Conservation (phyloP, 192 early-diverging fungal species). For the Coemansia sp. region DNA sequence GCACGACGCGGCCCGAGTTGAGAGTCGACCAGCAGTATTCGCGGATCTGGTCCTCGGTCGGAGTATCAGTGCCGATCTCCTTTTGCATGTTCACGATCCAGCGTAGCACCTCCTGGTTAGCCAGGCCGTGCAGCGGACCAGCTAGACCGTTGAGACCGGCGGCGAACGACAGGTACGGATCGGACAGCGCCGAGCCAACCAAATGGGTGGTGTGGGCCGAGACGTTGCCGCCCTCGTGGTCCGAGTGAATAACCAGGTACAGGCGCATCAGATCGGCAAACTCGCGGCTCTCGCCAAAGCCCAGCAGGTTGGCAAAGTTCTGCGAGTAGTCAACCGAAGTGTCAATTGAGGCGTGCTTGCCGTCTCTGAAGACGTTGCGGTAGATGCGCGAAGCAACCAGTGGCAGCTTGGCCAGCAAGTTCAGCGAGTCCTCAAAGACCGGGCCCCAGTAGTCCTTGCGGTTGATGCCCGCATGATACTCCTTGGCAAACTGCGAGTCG, state of each 20-base stretch:
- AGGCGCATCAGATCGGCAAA: slow-evolving; percentile 98
- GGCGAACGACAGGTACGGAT: slow-evolving; percentile 97
- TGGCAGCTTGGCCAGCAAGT: slow-evolving; percentile 98
- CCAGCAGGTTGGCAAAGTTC: slow-evolving; percentile 93
- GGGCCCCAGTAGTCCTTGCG: slow-evolving; percentile 97
- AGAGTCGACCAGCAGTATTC: slow-evolving; percentile 96
- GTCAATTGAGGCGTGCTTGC: slow-evolving; percentile 86
- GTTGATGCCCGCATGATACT: slow-evolving; percentile 87
- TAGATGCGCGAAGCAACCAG: slow-evolving; percentile 97
- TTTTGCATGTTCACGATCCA: slow-evolving; percentile 94
- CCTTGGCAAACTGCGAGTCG: slow-evolving; percentile 96
- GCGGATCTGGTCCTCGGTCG: slow-evolving; percentile 91
- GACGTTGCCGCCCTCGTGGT: slow-evolving; percentile 99
- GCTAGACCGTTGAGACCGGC: slow-evolving; percentile 97
- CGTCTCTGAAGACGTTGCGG: slow-evolving; percentile 98
- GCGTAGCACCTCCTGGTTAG: slow-evolving; percentile 99
- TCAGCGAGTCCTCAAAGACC: slow-evolving; percentile 95
- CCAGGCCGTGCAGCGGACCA: slow-evolving; percentile 98
- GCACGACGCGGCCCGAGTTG: slow-evolving; percentile 94
- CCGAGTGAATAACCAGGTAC: slow-evolving; percentile 99
- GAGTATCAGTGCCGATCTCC: slow-evolving; percentile 75
- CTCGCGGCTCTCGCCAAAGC: slow-evolving; percentile 81
- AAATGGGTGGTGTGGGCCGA: slow-evolving; percentile 96
- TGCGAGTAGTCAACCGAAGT: slow-evolving; percentile 88
- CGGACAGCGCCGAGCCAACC: slow-evolving; percentile 95